These are phyloP conservation scores for Trifolium subterraneum DNA, from an alignment of 306 rosid species.

Conservation along the genomic window DNA sequence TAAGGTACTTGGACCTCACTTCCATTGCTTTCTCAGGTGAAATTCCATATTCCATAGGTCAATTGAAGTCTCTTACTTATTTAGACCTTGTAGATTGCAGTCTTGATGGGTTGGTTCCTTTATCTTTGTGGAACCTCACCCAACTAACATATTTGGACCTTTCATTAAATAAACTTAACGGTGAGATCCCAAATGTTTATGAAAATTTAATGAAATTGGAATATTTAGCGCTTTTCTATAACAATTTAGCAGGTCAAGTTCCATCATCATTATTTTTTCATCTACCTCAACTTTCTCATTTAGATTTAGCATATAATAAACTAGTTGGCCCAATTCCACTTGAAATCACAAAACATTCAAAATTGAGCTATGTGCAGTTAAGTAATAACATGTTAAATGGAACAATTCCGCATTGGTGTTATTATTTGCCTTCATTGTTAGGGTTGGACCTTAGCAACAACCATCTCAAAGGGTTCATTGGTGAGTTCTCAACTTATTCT, in stretches of 20 bases:
- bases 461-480: not conserved
- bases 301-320: not conserved
- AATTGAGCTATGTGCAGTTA: fast-evolving
- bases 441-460: fast-evolving
- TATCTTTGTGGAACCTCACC: constrained; percentile 1
- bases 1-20: constrained; percentile 6
- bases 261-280: not conserved
- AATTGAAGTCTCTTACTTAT: not conserved
- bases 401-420: not conserved
- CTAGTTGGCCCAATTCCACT: not conserved
- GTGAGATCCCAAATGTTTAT: constrained; percentile 3
- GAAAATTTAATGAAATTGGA: not conserved
- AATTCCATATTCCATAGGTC: not conserved
- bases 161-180: not conserved
- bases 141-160: constrained; percentile 19
- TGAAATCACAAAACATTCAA: not conserved
- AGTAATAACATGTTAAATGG: not conserved
- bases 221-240: not conserved
- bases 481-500: not conserved
- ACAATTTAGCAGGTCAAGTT: not conserved
- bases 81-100: not conserved
- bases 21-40: not conserved
- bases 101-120: not conserved
- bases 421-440: not conserved
- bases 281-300: not conserved